These are phyloP conservation scores for Umbellularia californica DNA, from an alignment of 164 flowering plant genomes.

Conservation along the genomic window DNA sequence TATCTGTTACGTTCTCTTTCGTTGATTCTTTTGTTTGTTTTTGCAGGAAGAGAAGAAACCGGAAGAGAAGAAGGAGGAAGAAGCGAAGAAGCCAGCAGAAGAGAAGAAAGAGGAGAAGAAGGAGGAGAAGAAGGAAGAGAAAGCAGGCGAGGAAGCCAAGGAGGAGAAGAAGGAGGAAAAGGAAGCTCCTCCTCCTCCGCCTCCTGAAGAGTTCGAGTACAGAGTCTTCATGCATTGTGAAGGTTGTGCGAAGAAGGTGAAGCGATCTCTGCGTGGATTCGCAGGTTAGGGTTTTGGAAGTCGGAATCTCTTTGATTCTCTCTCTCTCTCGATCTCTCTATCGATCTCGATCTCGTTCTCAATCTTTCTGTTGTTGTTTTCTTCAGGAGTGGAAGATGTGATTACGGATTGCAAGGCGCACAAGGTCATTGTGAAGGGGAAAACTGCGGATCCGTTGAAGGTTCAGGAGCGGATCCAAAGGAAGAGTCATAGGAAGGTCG, in stretches of 20 bases:
- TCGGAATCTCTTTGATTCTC: neutral
- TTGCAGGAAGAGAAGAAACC: constrained; percentile 26
- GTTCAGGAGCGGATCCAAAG: constrained; percentile 12
- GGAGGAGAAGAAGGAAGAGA: constrained; percentile 10
- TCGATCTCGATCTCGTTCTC: too few species aligned
- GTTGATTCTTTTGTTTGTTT: neutral
- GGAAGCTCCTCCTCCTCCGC: constrained; percentile 16
- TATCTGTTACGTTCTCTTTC: neutral
- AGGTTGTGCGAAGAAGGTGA: constrained; percentile 80
- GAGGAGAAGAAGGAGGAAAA: constrained; percentile 17
- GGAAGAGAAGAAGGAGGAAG: constrained; percentile 19
- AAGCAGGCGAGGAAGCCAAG: constrained; percentile 12
- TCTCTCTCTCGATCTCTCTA: neutral
- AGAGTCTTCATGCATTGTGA: constrained; percentile 92
- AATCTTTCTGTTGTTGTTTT: neutral
- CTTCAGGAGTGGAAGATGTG: constrained; percentile 14
- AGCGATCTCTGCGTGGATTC: constrained; percentile 56
- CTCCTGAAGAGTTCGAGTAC: constrained; percentile 44
- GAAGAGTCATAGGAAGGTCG: constrained; percentile 18
- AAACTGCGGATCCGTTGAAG: constrained; percentile 15
- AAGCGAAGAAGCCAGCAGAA: constrained; percentile 14
- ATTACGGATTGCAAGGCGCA: constrained; percentile 14
- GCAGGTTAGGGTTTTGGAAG: constrained; percentile 35
- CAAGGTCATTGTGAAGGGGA: constrained; percentile 14
- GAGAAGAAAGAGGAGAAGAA: constrained; percentile 21